These are phyloP conservation scores for Mortierella hygrophila DNA, from an alignment of 192 early-diverging fungal genomes.

Conservation along the genomic window DNA sequence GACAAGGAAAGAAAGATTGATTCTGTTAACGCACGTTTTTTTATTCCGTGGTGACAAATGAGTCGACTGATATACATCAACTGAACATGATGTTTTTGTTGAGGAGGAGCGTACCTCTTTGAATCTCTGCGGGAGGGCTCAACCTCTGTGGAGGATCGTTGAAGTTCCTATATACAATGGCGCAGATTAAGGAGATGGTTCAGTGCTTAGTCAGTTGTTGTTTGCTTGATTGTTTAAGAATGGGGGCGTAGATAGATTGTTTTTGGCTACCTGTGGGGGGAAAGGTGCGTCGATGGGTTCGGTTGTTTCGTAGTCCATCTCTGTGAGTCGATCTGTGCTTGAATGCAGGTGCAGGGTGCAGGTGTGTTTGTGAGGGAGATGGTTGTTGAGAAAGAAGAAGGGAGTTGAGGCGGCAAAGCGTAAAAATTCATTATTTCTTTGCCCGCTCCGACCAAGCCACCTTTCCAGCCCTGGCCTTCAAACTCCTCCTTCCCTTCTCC, in stretches of 20 bases:
- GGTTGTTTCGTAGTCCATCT: constrained; percentile 57
- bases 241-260: background rate
- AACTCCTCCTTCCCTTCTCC: background rate
- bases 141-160: constrained; percentile 27
- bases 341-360: background rate
- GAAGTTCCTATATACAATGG: constrained; percentile 31
- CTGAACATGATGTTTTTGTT: background rate
- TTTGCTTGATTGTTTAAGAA: background rate
- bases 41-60: background rate
- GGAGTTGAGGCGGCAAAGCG: no score
- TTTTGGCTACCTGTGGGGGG: constrained; percentile 63
- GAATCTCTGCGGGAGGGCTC: constrained; percentile 32
- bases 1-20: background rate
- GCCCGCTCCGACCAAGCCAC: no score
- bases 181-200: background rate
- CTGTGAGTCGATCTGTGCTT: background rate
- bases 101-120: constrained; percentile 29
- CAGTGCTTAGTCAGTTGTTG: background rate
- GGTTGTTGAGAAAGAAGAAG: no score
- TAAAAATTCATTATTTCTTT: no score
- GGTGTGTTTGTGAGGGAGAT: background rate
- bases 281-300: constrained; percentile 75
- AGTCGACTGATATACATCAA: background rate
- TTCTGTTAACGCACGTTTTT: background rate
- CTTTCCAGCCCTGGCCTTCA: no score